These are phyloP conservation scores for Penicillium silybi DNA, from an alignment of 495 filamentous ascomycete species.

Conservation along the genomic window DNA sequence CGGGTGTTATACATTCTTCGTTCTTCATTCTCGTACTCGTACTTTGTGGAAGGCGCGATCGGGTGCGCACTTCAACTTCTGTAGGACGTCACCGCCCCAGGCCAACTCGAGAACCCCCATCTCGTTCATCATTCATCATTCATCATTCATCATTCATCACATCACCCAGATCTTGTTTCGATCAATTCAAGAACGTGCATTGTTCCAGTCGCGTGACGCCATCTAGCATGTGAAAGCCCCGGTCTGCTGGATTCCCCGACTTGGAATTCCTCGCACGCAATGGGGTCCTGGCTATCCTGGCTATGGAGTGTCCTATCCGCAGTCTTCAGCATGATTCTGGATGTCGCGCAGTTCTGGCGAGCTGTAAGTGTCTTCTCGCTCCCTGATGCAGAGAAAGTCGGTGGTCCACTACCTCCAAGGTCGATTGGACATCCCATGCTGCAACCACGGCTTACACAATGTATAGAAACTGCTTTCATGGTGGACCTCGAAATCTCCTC, in stretches of 20 bases:
- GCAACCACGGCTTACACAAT: background rate
- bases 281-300: conserved; percentile 22
- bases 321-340: conserved; percentile 52
- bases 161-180: background rate
- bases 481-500: conserved; percentile 39
- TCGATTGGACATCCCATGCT: background rate
- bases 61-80: background rate
- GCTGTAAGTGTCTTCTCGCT: conserved; percentile 40
- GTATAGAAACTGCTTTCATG: conserved; percentile 35
- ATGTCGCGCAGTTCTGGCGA: conserved; percentile 63
- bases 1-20: background rate
- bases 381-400: background rate
- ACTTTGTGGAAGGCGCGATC: background rate
- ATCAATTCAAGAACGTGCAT: background rate
- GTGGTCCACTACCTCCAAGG: background rate
- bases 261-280: conserved; percentile 8
- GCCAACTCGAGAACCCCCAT: background rate
- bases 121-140: background rate
- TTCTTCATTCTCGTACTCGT: background rate
- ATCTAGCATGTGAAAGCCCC: conserved; percentile 39
- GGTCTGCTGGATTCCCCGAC: conserved; percentile 5
- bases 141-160: background rate
- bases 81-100: background rate
- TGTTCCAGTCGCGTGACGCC: conserved; percentile 13
- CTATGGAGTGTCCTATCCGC: conserved; percentile 38